Base-by-base conservation (phyloP, 1,139 yeast species). In the Suhomyces wounanorum region DNA sequence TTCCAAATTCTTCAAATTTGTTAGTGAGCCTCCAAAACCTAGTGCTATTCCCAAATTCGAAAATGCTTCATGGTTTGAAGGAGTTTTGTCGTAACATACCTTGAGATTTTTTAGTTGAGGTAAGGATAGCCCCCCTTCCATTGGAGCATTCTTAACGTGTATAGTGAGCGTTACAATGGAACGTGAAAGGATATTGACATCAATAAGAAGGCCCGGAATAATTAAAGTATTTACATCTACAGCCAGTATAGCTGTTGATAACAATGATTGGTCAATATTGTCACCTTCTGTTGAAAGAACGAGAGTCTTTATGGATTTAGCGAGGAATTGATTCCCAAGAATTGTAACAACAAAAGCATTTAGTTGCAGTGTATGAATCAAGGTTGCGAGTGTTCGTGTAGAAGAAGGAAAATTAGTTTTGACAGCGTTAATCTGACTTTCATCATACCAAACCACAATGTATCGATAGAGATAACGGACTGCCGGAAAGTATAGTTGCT, bases 401-500 rank as follows among this genome's bases (percentile, higher is more conserved):
- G 18, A 33, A 8, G 37, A 33, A n/a, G 37, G 6, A 16, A 33
- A 3, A 14, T 14, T 33, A 3, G 37, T n/a, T 8, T 9, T 33
- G 18, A 13, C 23, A 14, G 16, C 4, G 9, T n/a, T 11, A 13
- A 54, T 45, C 7, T 53, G 44, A 18, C 50, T 50, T 30, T n/a
- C 17, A 21, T 60, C 59, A 13, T 52, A 57, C 10, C 57, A 53
- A 13, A 64, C 51, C 6, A 61, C 51, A 13, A 65, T 54, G 33
- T 55, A 59, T 7, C 55, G 54, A 51, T 63, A 63, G 18, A 65
- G 42, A 35, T 57, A 55, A 35, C 49, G 46, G 3, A 56, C 58
- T 1, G 67, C 64, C 1, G 66, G 64, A 6, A 60, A 47, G 45
- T 61, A 64, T 16, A 60, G 54, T 43, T 45, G 46, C 38, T 54